Evolutionary conservation across 2,329 filamentous ascomycete species (phyloP).

Genomic region (Metarhizium robertsii): DNA sequence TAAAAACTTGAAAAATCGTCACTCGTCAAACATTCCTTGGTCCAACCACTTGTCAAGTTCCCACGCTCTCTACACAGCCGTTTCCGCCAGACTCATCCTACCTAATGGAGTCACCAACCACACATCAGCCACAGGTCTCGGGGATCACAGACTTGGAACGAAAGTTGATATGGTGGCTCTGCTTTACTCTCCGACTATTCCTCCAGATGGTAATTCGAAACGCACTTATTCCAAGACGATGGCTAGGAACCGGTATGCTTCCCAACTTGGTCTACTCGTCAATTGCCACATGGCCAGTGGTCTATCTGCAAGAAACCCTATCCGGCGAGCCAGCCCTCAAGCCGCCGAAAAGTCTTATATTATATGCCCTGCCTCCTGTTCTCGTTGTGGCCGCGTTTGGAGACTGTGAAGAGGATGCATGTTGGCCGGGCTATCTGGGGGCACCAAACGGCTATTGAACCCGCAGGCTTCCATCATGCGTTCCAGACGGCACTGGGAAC

Average conservation of each 20-base stretch:
- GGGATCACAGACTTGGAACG: background rate
- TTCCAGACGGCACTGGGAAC: background rate
- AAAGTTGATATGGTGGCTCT: background rate
- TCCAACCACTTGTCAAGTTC: no score
- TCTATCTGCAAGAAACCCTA: background rate
- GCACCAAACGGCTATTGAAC: conserved; percentile 2
- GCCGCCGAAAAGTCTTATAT: background rate
- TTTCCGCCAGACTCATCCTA: no score
- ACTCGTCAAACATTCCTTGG: no score
- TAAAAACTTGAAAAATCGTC: no score
- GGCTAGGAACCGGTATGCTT: background rate
- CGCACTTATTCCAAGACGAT: background rate
- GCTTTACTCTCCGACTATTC: background rate
- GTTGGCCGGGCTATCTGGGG: background rate
- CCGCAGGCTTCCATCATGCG: background rate
- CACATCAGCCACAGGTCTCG: background rate
- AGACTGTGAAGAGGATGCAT: background rate
- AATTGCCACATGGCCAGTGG: background rate
- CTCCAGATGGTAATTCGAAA: background rate
- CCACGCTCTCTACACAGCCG: no score
- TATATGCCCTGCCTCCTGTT: background rate
- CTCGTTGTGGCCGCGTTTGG: background rate
- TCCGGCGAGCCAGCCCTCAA: background rate
- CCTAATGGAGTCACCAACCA: background rate
- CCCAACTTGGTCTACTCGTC: background rate